These are phyloP conservation scores for Kingdonia uniflora DNA, from an alignment of 164 flowering plant species.

Conservation along the genomic window DNA sequence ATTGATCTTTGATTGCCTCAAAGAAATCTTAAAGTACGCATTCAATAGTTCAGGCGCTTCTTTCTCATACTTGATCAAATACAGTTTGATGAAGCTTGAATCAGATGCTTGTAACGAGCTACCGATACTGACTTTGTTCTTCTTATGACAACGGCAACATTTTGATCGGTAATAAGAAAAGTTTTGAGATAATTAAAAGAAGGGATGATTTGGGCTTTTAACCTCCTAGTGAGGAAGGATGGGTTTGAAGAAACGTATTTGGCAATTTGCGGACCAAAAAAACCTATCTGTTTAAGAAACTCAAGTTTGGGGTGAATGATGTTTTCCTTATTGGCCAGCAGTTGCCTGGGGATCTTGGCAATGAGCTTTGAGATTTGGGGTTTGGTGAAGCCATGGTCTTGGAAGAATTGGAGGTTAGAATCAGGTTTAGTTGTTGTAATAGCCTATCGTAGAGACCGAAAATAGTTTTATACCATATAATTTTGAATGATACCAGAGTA, in stretches of 20 bases:
- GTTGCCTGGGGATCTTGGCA: conserved; percentile 7
- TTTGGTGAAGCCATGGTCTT: conserved; percentile 4
- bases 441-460: no score
- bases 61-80: no score
- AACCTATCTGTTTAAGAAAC: conserved; percentile 24
- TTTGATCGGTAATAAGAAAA: conserved; percentile 10
- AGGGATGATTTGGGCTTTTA: conserved; percentile 21
- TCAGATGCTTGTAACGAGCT: no score
- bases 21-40: no score
- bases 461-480: no score
- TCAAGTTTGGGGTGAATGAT: conserved; percentile 30
- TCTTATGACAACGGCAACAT: not conserved
- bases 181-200: conserved; percentile 10
- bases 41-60: no score
- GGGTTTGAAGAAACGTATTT: conserved; percentile 7
- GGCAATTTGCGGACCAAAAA: conserved; percentile 6
- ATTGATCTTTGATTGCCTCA: no score
- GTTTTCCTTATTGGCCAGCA: conserved; percentile 14
- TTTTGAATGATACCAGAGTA: no score
- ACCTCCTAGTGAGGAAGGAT: conserved; percentile 9
- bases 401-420: not conserved
- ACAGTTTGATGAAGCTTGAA: no score
- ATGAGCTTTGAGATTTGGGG: conserved; percentile 13
- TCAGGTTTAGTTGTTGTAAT: not conserved
- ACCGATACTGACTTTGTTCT: no score